Conservation (phyloP, 768 basidiomycete genomes). For the Pholiota microspora region DNA sequence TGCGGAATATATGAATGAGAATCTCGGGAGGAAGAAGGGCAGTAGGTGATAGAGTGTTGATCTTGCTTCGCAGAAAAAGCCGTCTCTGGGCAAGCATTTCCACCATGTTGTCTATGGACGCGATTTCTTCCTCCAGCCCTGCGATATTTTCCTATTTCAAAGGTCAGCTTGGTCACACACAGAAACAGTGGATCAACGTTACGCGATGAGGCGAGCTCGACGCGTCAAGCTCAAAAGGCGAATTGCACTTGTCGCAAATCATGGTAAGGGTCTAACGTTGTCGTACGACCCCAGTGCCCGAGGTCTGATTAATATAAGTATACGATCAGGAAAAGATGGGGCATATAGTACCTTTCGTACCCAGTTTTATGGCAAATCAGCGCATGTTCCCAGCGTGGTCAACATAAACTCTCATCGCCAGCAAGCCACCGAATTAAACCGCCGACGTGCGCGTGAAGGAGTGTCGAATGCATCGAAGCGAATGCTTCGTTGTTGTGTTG, state of each 20-base stretch:
- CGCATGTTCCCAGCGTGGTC: conserved; percentile 10
- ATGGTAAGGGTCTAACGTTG: neutral
- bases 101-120: conserved; percentile 17
- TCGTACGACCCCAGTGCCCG: neutral
- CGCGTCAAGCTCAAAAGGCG: neutral
- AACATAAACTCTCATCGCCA: conserved; percentile 7
- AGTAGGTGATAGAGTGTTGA: conserved; percentile 19
- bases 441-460: neutral
- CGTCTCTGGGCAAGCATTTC: conserved; percentile 15
- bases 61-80: conserved; percentile 14
- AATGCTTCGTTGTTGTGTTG: neutral
- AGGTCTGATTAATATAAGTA: neutral
- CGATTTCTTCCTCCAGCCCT: conserved; percentile 18
- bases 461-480: neutral
- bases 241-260: neutral
- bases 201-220: neutral
- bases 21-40: conserved; percentile 18
- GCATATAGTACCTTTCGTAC: neutral
- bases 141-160: conserved; percentile 7
- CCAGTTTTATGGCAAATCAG: conserved; percentile 2
- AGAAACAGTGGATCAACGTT: too few species aligned
- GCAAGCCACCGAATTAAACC: neutral
- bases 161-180: too few species aligned
- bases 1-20: conserved; percentile 19
- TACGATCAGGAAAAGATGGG: neutral